phyloP scores from a whole-genome alignment of 805 yeast genomes.

The Candida endomychidarum region DNA sequence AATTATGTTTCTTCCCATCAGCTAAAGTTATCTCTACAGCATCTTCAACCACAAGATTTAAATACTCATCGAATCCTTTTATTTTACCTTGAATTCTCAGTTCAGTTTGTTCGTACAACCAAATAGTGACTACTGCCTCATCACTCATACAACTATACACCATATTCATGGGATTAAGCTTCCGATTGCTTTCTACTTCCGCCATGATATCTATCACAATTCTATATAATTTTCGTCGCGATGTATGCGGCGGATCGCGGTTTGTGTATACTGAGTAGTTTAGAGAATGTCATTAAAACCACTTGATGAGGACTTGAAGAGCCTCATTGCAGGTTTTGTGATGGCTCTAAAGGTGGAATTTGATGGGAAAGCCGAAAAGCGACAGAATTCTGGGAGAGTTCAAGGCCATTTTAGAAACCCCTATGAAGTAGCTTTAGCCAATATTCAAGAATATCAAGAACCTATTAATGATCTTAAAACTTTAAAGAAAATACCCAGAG shows the following conservation, averaged over 20 bases:
- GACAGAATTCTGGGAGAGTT: too few species aligned
- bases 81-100: constrained; percentile 79
- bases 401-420: constrained; percentile 3
- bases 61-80: constrained; percentile 94
- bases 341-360: not conserved
- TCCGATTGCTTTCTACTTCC: constrained; percentile 20
- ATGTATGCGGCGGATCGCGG: constrained; percentile 4
- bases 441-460: constrained; percentile 31
- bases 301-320: not conserved
- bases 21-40: constrained; percentile 59
- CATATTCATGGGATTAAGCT: constrained; percentile 90
- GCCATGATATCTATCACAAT: constrained; percentile 2
- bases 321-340: not conserved
- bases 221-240: not conserved
- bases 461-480: constrained; percentile 56
- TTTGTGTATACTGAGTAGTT: not conserved
- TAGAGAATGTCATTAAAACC: not conserved
- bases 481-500: constrained; percentile 55
- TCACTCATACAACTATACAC: constrained; percentile 85
- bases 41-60: constrained; percentile 72
- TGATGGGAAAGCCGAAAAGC: too few species aligned
- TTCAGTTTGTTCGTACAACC: constrained; percentile 86
- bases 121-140: constrained; percentile 74
- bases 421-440: constrained; percentile 1
- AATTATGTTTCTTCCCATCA: constrained; percentile 50